These are phyloP conservation scores for Saitozyma podzolica DNA, from an alignment of 768 basidiomycete genomes.

Conservation along the genomic window DNA sequence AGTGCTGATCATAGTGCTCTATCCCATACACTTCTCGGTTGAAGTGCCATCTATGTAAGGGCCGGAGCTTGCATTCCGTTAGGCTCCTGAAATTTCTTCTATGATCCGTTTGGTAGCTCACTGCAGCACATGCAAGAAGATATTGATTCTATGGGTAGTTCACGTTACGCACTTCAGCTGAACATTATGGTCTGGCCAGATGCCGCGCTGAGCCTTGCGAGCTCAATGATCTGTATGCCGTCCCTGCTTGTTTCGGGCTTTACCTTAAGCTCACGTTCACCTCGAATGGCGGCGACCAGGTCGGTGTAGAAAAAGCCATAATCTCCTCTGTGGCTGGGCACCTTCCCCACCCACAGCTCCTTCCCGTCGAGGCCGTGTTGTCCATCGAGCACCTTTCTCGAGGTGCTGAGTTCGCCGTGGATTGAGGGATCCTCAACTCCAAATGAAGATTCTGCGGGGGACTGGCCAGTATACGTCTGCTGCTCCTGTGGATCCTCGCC, in stretches of 20 bases:
- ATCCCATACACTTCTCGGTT: too few species aligned
- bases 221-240: constrained; percentile 23
- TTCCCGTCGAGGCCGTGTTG: constrained; percentile 6
- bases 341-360: constrained; percentile 8
- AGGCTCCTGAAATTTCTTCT: too few species aligned
- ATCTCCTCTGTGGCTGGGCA: constrained; percentile 10
- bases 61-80: too few species aligned
- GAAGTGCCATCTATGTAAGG: too few species aligned
- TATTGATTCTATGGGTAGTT: too few species aligned
- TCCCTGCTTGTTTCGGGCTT: constrained; percentile 12
- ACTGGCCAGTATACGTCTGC: constrained; percentile 4
- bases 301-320: constrained; percentile 15
- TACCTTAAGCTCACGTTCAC: constrained; percentile 7
- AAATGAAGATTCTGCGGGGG: neutral
- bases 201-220: constrained; percentile 22
- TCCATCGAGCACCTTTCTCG: constrained; percentile 3
- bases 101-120: too few species aligned
- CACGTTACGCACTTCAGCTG: too few species aligned
- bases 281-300: constrained; percentile 12
- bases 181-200: constrained; percentile 13
- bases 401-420: constrained; percentile 7
- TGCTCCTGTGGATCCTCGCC: constrained; percentile 17
- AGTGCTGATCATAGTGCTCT: too few species aligned
- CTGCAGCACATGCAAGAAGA: too few species aligned
- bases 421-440: constrained; percentile 2